These are phyloP conservation scores for Backusella mclennaniae DNA, from an alignment of 192 early-diverging fungal genomes.

Conservation along the genomic window DNA sequence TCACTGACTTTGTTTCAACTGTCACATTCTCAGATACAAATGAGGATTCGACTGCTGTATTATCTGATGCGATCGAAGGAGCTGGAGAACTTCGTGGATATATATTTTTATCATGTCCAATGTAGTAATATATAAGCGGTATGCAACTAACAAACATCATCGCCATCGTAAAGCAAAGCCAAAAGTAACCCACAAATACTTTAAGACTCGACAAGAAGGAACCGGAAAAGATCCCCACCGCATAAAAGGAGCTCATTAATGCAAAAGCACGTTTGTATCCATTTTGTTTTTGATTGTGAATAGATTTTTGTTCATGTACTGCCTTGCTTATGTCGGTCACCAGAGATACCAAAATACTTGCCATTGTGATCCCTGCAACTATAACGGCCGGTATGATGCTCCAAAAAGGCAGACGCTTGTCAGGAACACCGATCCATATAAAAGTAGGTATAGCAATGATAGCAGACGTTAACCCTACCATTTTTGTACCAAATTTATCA, in stretches of 20 bases:
- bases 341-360: background rate
- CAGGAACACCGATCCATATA: slow-evolving; percentile 7
- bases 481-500: slow-evolving; percentile 14
- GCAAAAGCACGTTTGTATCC: background rate
- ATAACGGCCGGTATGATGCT: background rate
- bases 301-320: background rate
- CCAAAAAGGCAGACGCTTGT: background rate
- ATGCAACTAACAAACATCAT: background rate
- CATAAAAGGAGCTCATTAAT: background rate
- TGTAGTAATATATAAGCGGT: slow-evolving; percentile 3
- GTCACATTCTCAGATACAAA: background rate
- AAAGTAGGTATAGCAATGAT: slow-evolving; percentile 1
- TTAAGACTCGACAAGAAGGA: background rate
- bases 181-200: background rate
- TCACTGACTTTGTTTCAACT: background rate
- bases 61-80: background rate
- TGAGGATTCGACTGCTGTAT: slow-evolving; percentile 1
- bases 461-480: background rate
- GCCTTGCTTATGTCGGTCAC: background rate
- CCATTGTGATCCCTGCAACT: background rate
- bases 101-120: background rate
- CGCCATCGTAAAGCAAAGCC: slow-evolving; percentile 1
- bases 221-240: background rate
- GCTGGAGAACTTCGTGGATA: background rate
- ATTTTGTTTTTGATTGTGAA: background rate